Percentiles rank a stretch among this genome's conserved stretches.
Conservation (phyloP, 345 rosid species). For the Isatis tinctoria region DNA sequence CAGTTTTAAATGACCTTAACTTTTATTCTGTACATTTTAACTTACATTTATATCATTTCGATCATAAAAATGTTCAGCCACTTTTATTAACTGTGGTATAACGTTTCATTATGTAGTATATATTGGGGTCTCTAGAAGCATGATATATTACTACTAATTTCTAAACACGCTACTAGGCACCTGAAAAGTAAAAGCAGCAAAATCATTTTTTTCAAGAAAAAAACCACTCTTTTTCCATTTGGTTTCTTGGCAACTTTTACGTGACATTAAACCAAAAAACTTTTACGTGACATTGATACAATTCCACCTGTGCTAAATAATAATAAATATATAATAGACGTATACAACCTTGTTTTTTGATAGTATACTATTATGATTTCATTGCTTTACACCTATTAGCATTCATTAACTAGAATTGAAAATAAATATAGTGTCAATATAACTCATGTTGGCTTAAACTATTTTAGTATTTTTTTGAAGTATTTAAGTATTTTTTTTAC, state of each 20-base stretch:
- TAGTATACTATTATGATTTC: neutral
- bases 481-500: neutral
- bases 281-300: slow-evolving; percentile 20
- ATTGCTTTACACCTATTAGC: neutral
- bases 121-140: too few relatives aligned
- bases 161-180: slow-evolving; percentile 17
- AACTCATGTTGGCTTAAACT: neutral
- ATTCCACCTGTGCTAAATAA: neutral
- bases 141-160: neutral
- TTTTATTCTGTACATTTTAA: too few relatives aligned
- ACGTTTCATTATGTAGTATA: too few relatives aligned
- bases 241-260: slow-evolving; percentile 7
- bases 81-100: too few relatives aligned
- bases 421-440: neutral
- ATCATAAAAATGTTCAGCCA: too few relatives aligned
- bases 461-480: too few relatives aligned
- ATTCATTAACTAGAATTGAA: too few relatives aligned
- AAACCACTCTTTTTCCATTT: neutral
- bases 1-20: too few relatives aligned
- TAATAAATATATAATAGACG: neutral
- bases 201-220: neutral
- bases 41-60: too few relatives aligned
- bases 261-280: slow-evolving; percentile 7
- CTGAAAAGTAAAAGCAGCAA: slow-evolving; percentile 21
- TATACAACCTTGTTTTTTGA: neutral